Evolutionary conservation across 345 rosid species (phyloP).

Genomic region (Populus davidiana): DNA sequence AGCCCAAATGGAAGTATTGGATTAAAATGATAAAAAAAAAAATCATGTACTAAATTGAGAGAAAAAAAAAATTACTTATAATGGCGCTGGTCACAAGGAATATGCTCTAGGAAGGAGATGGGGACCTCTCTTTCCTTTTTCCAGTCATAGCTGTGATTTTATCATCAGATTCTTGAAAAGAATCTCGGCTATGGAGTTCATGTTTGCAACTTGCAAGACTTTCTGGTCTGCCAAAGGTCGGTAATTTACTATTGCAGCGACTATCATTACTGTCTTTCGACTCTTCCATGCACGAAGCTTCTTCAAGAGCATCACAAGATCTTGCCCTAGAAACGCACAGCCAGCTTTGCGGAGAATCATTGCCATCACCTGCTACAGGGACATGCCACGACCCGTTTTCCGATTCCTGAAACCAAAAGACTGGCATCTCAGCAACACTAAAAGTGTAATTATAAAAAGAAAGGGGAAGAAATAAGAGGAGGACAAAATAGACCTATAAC

Average conservation of each 20-base stretch:
- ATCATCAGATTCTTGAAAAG: slow-evolving; percentile 8
- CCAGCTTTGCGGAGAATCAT: slow-evolving; percentile 47
- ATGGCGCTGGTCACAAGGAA: background rate
- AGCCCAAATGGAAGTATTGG: too few species aligned
- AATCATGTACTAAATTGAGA: too few species aligned
- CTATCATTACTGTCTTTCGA: slow-evolving; percentile 12
- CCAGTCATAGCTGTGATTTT: slow-evolving; percentile 14
- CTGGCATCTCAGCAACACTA: background rate
- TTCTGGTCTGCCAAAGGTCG: slow-evolving; percentile 8
- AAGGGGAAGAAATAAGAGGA: background rate
- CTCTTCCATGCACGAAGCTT: slow-evolving; percentile 22
- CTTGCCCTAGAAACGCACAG: slow-evolving; percentile 54
- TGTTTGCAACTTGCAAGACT: background rate
- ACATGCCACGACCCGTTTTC: slow-evolving; percentile 90
- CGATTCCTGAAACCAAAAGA: slow-evolving; percentile 55
- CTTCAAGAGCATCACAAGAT: slow-evolving; percentile 12
- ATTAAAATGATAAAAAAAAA: too few species aligned
- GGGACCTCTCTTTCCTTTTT: slow-evolving; percentile 42
- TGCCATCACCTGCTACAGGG: slow-evolving; percentile 37
- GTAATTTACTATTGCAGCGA: background rate
- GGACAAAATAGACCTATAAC: background rate
- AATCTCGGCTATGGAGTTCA: slow-evolving; percentile 2
- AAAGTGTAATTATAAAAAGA: background rate
- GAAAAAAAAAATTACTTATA: too few species aligned
- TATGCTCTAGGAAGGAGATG: slow-evolving; percentile 7